These are phyloP conservation scores for Entoloma clypeatum DNA, from an alignment of 1,284 basidiomycete species.

Conservation along the genomic window DNA sequence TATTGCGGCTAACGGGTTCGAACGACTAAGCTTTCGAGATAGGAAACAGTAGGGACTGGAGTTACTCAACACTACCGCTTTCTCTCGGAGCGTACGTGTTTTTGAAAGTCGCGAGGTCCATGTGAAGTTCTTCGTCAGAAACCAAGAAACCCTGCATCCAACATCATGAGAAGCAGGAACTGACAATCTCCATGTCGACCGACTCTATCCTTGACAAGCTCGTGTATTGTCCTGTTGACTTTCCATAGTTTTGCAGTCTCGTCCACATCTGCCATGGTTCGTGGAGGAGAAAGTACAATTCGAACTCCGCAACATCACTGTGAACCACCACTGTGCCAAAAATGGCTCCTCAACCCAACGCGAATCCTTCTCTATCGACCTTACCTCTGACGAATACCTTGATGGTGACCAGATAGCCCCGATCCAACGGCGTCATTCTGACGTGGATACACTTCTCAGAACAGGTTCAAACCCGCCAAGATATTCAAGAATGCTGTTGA, in stretches of 20 bases:
- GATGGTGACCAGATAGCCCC: constrained; percentile 38
- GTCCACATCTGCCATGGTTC: constrained; percentile 61
- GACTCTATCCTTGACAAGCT: constrained; percentile 91
- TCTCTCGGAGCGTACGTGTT: constrained; percentile 55
- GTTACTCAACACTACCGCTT: constrained; percentile 64
- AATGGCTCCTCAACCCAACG: constrained; percentile 38
- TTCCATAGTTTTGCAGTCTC: constrained; percentile 89
- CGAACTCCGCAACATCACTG: constrained; percentile 33
- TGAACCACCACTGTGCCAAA: neutral
- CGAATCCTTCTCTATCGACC: constrained; percentile 32
- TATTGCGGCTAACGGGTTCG: constrained; percentile 61
- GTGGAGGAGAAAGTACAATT: constrained; percentile 30
- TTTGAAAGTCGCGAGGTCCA: constrained; percentile 78
- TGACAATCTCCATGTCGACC: constrained; percentile 25
- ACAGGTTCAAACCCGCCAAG: constrained; percentile 81
- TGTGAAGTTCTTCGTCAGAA: constrained; percentile 85
- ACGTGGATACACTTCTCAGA: constrained; percentile 34
- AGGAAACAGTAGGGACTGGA: constrained; percentile 5
- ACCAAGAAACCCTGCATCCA: constrained; percentile 77
- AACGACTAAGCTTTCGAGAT: constrained; percentile 7
- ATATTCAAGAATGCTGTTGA: constrained; percentile 83
- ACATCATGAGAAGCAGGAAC: constrained; percentile 22
- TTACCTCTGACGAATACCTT: constrained; percentile 38
- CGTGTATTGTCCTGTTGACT: constrained; percentile 95
- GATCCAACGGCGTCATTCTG: constrained; percentile 3